Percentiles rank a stretch among this genome's conserved stretches.
Evolutionary conservation across 2,329 filamentous ascomycete species (phyloP).

Genomic region (Cryphonectria japonica): DNA sequence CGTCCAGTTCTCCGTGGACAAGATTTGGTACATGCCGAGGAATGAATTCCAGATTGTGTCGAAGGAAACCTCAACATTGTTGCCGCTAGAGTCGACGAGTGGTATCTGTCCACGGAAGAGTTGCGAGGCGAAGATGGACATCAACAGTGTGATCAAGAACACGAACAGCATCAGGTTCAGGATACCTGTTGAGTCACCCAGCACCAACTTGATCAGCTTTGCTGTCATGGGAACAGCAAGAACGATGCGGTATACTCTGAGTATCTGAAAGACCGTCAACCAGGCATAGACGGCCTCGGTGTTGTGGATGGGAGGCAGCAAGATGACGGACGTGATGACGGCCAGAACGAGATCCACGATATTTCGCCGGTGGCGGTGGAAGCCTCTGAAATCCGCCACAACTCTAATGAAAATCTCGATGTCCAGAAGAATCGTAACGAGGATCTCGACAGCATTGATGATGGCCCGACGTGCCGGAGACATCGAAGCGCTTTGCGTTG

Average conservation of each 20-base stretch:
- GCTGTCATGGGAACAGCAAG: constrained; percentile 85
- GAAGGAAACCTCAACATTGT: constrained; percentile 74
- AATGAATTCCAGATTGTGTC: constrained; percentile 94
- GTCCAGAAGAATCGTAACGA: constrained; percentile 77
- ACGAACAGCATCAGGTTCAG: constrained; percentile 95
- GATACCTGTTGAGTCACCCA: constrained; percentile 91
- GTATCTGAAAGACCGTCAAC: constrained; percentile 90
- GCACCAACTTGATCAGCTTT: constrained; percentile 82
- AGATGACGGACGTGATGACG: constrained; percentile 80
- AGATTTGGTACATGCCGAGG: constrained; percentile 94
- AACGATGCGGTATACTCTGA: constrained; percentile 90
- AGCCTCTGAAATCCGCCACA: constrained; percentile 76
- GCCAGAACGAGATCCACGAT: constrained; percentile 80
- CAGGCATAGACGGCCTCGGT: constrained; percentile 78
- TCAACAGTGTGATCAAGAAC: constrained; percentile 91
- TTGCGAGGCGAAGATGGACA: constrained; percentile 90
- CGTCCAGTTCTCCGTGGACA: constrained; percentile 98
- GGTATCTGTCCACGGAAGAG: constrained; percentile 89
- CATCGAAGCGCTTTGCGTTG: constrained; percentile 78
- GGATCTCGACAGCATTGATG: constrained; percentile 73
- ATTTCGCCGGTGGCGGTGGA: constrained; percentile 75
- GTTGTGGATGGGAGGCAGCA: constrained; percentile 78
- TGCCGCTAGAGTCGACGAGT: constrained; percentile 60
- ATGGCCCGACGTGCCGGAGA: constrained; percentile 60
- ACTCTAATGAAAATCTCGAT: constrained; percentile 84